These are phyloP conservation scores for Pichia sp. DNA, from an alignment of 1,139 yeast genomes.

Conservation along the genomic window DNA sequence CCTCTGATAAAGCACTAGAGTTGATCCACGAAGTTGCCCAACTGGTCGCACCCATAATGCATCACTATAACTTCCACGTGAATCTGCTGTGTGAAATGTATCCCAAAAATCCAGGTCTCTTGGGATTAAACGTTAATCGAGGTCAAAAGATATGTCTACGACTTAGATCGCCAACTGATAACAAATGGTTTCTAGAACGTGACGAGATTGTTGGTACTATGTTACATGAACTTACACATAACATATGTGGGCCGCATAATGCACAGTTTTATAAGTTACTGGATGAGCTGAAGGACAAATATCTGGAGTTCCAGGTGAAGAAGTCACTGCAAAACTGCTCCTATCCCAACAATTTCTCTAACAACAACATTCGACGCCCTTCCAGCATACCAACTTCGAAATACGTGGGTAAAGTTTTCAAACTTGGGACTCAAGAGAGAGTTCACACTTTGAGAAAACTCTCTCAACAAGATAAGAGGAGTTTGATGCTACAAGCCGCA, in stretches of 20 bases:
- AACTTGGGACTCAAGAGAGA: conserved; percentile 24
- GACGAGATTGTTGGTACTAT: conserved; percentile 71
- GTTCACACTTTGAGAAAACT: background rate
- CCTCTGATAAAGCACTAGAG: conserved; percentile 49
- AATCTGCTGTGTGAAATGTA: conserved; percentile 72
- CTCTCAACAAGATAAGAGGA: conserved; percentile 24
- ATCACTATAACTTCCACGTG: conserved; percentile 57
- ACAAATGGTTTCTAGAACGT: conserved; percentile 53
- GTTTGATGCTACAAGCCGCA: conserved; percentile 59
- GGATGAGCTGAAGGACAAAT: conserved; percentile 54
- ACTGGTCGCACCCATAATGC: conserved; percentile 68
- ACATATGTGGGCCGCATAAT: conserved; percentile 75
- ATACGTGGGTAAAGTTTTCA: conserved; percentile 6
- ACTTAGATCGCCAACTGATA: conserved; percentile 54
- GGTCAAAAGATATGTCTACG: conserved; percentile 73
- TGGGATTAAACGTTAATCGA: conserved; percentile 83
- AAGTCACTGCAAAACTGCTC: conserved; percentile 28
- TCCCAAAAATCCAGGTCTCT: conserved; percentile 59
- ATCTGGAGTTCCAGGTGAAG: conserved; percentile 43
- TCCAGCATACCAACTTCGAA: background rate
- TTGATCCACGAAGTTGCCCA: conserved; percentile 56
- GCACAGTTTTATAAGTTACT: conserved; percentile 56
- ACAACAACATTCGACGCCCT: background rate
- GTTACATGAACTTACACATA: conserved; percentile 86
- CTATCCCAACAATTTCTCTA: conserved; percentile 7